Base-by-base conservation (phyloP, 1,284 basidiomycete species). In the Pseudozyma tsukubaensis region DNA sequence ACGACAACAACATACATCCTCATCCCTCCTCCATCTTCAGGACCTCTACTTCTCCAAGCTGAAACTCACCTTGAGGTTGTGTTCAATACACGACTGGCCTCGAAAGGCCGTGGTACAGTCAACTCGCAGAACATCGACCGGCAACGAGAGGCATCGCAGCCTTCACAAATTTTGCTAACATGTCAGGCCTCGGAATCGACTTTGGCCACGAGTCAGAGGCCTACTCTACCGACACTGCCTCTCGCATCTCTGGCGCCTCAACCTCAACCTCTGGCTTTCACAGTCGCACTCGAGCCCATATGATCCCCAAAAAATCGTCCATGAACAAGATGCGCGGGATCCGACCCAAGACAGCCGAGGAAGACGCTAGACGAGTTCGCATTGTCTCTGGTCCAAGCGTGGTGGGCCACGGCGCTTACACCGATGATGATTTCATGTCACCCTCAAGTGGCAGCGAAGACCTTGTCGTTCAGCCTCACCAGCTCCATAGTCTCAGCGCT, bases 171-270 rank as follows among this genome's bases (percentile, higher is more conserved):
- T 1, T 10, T 19, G 9, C 10, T 32, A 62, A 29, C 44, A 82
- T 80, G 76, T 76, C 78, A 10, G 81, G 81, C 9, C 68, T 83
- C 16, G 80, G 81, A 21, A 83, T 83, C 56, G 73, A 83, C 70
- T 79, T 83, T 36, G 80, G 77, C 13, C 51, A 62, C 12, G 66
- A 72, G 35, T 72, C 54, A 13, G 64, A 76, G 39, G 52, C 67
- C 34, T 63, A 66, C 61, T 54, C 61, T 3, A 56, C 54, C 50
- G 59, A 62, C 52, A 55, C 58, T 13, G 55, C 45, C 29, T 67
- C 53, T 16, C 55, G 50, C n/a, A 19, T 18, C 49, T 61, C 68
- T 1, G 52, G 53, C 37, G 19, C 57, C 13, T 57, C 58, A 29
- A 48, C 69, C 19, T 45, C 59, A 2, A 60, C 62, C 0, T 63